A percentile compares a stretch with the other conserved stretches of the same genome.
phyloP scores from a whole-genome alignment of 2,329 filamentous ascomycete genomes.

The Penicillium sp. region DNA sequence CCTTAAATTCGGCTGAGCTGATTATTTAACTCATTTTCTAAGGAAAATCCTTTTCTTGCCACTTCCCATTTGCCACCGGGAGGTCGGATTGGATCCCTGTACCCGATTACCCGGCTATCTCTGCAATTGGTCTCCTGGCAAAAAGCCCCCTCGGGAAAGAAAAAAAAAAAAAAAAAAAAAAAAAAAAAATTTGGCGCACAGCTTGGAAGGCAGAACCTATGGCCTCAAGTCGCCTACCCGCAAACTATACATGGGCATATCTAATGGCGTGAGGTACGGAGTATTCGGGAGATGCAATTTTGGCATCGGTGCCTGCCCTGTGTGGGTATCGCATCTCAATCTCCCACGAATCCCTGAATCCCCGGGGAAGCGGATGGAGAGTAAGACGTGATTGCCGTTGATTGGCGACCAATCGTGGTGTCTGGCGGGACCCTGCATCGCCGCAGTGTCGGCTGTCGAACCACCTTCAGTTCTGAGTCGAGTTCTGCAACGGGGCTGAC shows the following conservation, averaged over 20 bases:
- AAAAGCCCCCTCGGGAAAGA: neutral
- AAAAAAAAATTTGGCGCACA: neutral
- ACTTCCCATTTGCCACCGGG: neutral
- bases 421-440: constrained; percentile 12
- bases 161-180: constrained; percentile 16
- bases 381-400: neutral
- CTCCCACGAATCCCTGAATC: neutral
- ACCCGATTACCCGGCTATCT: neutral
- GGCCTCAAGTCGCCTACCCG: neutral
- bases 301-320: neutral
- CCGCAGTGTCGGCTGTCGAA: neutral
- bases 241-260: neutral
- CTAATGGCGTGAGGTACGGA: neutral
- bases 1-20: neutral
- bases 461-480: constrained; percentile 3
- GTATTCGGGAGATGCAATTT: neutral
- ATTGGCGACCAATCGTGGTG: constrained; percentile 1
- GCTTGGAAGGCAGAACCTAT: constrained; percentile 3
- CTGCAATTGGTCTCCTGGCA: neutral
- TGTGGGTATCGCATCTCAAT: neutral
- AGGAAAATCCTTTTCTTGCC: neutral
- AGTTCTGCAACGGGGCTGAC: constrained; percentile 10
- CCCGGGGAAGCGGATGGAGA: neutral
- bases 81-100: neutral
- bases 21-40: neutral